Evolutionary conservation across 2,329 filamentous ascomycete species (phyloP), one percentile per base, ranked within the genome.

Genomic region (Venturia oleaginea): DNA sequence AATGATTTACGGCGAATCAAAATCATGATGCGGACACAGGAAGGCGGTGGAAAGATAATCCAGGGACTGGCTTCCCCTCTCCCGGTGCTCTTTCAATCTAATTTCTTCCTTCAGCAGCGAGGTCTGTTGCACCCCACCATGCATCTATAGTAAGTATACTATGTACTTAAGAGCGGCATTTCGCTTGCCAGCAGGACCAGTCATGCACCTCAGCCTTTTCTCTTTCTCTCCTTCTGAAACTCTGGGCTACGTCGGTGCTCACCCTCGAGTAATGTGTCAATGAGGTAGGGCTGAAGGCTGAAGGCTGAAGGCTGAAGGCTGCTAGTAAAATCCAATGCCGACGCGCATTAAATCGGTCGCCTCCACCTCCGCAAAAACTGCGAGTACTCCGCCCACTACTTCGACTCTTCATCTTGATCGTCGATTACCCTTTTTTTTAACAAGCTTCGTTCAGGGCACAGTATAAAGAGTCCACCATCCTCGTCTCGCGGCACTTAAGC

Each of bases 331-430:
- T 4, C 17, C 38, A 40, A 15, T 27, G 43, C n/a, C 2, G 24
- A 15, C 46, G 22, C 46, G 46, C 46, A 4, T 24, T 13, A 27
- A 27, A 8, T 51, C 8, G 46, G 22, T 34, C 24, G 34, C 30
- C 27, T 57, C 51, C 51, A 57, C 51, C 51, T 57, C 51, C 51
- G 51, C 51, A 57, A 34, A 34, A 34, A 24, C 46, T 24, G n/a
- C n/a, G n/a, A n/a, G n/a, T n/a, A n/a, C n/a, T 24, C 46, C 22
- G 8, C 2, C 24, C 8, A 27, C 24, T 34, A 34, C 30, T 32
- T 13, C 24, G 2, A 27, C 48, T 30, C 2, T 32, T 30, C 46
- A 51, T 51, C 24, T 5, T n/a, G 30, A 57, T 57, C 51, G 51
- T 8, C 15, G 30, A 57, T 57, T 34, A 19, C 15, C 10, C 5